These are phyloP conservation scores for Clonostachys rhizophaga DNA, from an alignment of 2,329 filamentous ascomycete genomes.

Conservation along the genomic window DNA sequence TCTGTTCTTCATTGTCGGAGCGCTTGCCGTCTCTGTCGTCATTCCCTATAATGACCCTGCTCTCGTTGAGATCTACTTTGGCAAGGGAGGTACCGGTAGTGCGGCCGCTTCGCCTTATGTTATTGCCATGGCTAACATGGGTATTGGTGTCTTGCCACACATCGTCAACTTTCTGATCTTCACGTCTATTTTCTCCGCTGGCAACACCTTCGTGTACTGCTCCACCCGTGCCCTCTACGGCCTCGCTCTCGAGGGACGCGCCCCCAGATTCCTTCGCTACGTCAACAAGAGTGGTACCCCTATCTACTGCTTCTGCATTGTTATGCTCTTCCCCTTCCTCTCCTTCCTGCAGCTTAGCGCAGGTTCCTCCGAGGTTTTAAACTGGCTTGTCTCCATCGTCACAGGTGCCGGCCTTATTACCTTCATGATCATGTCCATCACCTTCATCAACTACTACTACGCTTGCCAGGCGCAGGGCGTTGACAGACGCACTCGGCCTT, in stretches of 20 bases:
- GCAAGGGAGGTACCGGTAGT: slow-evolving; percentile 19
- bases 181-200: slow-evolving; percentile 73
- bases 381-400: slow-evolving; percentile 69
- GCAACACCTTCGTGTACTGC: slow-evolving; percentile 73
- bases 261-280: slow-evolving; percentile 51
- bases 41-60: slow-evolving; percentile 61
- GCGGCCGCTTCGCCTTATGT: slow-evolving; percentile 48
- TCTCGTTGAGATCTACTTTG: slow-evolving; percentile 41
- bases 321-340: slow-evolving; percentile 54
- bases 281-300: slow-evolving; percentile 61
- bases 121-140: slow-evolving; percentile 54
- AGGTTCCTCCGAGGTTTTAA: slow-evolving; percentile 57
- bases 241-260: slow-evolving; percentile 59
- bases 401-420: slow-evolving; percentile 65
- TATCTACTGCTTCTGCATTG: slow-evolving; percentile 48
- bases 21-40: slow-evolving; percentile 61
- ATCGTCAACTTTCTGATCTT: slow-evolving; percentile 77
- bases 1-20: slow-evolving; percentile 66
- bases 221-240: slow-evolving; percentile 64
- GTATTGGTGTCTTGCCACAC: slow-evolving; percentile 57
- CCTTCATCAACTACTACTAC: slow-evolving; percentile 62
- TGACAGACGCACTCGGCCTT: slow-evolving; percentile 53
- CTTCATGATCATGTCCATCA: slow-evolving; percentile 62
- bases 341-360: slow-evolving; percentile 64
- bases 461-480: slow-evolving; percentile 52